Base-by-base conservation (phyloP, 225 moss, liverwort and hornwort species). In the Sphagnum contortum region DNA sequence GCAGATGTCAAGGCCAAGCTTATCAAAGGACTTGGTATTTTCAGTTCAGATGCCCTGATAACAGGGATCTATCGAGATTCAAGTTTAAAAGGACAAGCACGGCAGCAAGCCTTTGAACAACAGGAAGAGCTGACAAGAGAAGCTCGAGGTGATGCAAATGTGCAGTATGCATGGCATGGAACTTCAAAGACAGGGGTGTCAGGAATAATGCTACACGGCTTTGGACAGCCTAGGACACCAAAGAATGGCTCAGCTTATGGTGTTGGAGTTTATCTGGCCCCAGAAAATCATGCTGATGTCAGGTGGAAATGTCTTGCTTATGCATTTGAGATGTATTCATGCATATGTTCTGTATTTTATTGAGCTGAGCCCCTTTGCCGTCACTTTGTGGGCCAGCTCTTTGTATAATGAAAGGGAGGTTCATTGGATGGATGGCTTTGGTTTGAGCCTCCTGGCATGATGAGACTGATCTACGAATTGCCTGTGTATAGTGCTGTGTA, bases 241-340 rank as follows among this genome's bases (percentile, higher is more conserved):
- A 86, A 79, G 64, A 86, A 86, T 48, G 86, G 86, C 66, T 74
- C 77, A 9, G 76, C 76, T 4, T 86, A 86, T 64, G 86, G 86
- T 13, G 79, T 77, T 58, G 86, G 86, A 75, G 86, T 86, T 12
- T 86, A 86, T 65, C 86, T 86, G 68, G 82, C 86, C 12, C 86
- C 86, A 12, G 79, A 73, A 4, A 12, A 51, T 9, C 64, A 74
- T 10, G 71, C 86, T 0, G 70, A 77, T 56, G 68, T 86, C 11
- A 80, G 86, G 86, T 86, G 45, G 66, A 47, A 49, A 57, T 46
- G 57, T 64, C 48, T 48, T n/a, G 29, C 29, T 29, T 29, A 29
- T 29, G 29, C 29, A 29, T 29, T 29, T 29, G 29, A 29, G 29
- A 29, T 29, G 29, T 29, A 29, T 29, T 29, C 29, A 29, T 29